These are phyloP conservation scores for Venturia oleaginea DNA, from an alignment of 2,329 filamentous ascomycete species.

Conservation along the genomic window DNA sequence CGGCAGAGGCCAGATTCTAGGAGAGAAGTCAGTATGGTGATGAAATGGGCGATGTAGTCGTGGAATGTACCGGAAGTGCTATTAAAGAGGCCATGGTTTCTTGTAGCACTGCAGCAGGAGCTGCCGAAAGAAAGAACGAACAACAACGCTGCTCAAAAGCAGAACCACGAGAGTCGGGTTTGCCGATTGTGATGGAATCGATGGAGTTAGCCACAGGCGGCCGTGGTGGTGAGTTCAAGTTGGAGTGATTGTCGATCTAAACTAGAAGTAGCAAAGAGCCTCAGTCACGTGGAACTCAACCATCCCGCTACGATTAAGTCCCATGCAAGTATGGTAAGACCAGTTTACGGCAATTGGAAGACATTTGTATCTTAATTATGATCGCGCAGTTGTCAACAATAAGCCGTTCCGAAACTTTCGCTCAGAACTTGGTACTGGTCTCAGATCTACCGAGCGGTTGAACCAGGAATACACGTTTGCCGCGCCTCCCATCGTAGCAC, in stretches of 20 bases:
- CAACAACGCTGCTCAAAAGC: background rate
- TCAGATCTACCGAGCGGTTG: too few species aligned
- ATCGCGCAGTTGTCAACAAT: too few species aligned
- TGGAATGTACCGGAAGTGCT: conserved; percentile 3
- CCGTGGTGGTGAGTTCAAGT: background rate
- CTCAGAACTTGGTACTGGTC: too few species aligned
- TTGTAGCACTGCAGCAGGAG: background rate
- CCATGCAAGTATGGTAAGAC: too few species aligned
- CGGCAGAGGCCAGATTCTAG: conserved; percentile 36
- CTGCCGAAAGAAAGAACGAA: background rate
- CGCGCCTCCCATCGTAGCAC: too few species aligned
- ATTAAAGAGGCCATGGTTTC: background rate
- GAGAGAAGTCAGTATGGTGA: background rate
- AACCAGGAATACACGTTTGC: too few species aligned
- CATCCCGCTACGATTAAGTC: too few species aligned
- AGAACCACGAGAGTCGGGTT: background rate
- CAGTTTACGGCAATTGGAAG: too few species aligned
- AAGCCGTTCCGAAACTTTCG: too few species aligned
- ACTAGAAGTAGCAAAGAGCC: background rate
- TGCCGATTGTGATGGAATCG: background rate
- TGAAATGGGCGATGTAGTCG: background rate
- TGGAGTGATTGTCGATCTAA: background rate
- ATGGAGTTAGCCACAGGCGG: background rate
- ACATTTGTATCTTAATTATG: too few species aligned
- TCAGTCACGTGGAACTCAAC: background rate